Base-by-base conservation (phyloP, 2,329 filamentous ascomycete genomes). In the Trichoderma sp. region DNA sequence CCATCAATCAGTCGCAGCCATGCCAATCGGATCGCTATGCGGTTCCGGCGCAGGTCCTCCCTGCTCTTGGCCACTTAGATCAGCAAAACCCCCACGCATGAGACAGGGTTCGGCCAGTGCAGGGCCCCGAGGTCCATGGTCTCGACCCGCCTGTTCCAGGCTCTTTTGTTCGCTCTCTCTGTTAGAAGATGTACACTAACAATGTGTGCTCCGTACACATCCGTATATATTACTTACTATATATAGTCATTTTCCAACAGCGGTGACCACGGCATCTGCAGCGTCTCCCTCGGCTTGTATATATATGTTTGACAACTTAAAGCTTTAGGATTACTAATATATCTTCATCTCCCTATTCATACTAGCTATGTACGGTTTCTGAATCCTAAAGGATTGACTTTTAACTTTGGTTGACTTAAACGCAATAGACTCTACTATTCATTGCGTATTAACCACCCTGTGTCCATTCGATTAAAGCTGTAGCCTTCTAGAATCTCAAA, bases 1-100 rank as follows among this genome's bases (percentile, higher is more conserved):
- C 61, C 61, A 64, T 56, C 27, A 64, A 64, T 64, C 50, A 64
- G 35, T 19, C n/a, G 52, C 17, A 10, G 2, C 34, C n/a, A 45
- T 53, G 35, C 32, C 50, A 17, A 19, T 32, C 9, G 19, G 50
- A 64, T 64, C 50, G 42, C 25, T 35, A 12, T 22, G 22, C 35
- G 25, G 60, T 64, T 64, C 60, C 50, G 54, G 60, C 60, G 35
- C 42, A 22, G 29, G 17, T 35, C 19, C 27, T 27, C 50, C 50
- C 39, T 35, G 34, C n/a, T 15, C 12, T 45, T 10, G 6, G 27
- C 27, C 37, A 45, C 13, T 54, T 64, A 25, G 9, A 25, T 22
- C 19, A 13, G 17, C 5, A 39, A 34, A 27, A n/a, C n/a, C n/a
- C 27, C 52, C 61, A 34, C 52, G 13, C 15, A 48, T n/a, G 8